Evolutionary conservation across 164 flowering plant species (phyloP).

Genomic region (Kingdonia uniflora): DNA sequence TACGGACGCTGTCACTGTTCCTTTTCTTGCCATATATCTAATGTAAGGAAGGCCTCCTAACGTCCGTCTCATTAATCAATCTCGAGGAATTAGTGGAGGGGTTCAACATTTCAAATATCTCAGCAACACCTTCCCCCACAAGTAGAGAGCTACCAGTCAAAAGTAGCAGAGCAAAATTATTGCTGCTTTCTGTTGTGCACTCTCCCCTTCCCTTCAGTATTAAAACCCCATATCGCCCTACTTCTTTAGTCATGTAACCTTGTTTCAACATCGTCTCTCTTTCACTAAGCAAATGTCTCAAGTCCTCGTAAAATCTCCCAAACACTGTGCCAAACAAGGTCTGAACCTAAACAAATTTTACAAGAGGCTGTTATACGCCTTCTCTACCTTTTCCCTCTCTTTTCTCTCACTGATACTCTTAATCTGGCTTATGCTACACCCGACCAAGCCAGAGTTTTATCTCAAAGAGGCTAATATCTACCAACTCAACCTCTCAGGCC

Average conservation of each 20-base stretch:
- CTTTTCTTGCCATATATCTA: too few relatives aligned
- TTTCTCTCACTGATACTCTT: conserved; percentile 12
- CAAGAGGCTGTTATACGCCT: conserved; percentile 15
- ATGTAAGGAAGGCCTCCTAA: too few relatives aligned
- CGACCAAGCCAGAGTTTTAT: conserved; percentile 24
- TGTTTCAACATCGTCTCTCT: not conserved
- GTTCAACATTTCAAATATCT: too few relatives aligned
- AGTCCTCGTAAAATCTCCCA: conserved; percentile 11
- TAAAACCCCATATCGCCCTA: not conserved
- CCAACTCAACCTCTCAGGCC: conserved; percentile 18
- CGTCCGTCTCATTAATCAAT: too few relatives aligned
- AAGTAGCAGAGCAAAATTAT: conserved; percentile 11
- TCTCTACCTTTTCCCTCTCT: conserved; percentile 14
- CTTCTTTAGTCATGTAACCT: too few relatives aligned
- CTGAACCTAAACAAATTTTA: conserved; percentile 10
- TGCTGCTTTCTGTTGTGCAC: conserved; percentile 6
- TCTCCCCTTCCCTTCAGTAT: not conserved
- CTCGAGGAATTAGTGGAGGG: too few relatives aligned
- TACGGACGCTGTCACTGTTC: too few relatives aligned
- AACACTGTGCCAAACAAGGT: conserved; percentile 20
- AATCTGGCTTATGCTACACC: conserved; percentile 17
- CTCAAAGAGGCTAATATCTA: conserved; percentile 19
- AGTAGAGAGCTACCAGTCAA: conserved; percentile 8
- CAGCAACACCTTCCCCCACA: conserved; percentile 3
- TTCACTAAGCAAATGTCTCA: conserved; percentile 14